Conservation (phyloP, 2,329 filamentous ascomycete species). For the Metarhizium guizhouense region DNA sequence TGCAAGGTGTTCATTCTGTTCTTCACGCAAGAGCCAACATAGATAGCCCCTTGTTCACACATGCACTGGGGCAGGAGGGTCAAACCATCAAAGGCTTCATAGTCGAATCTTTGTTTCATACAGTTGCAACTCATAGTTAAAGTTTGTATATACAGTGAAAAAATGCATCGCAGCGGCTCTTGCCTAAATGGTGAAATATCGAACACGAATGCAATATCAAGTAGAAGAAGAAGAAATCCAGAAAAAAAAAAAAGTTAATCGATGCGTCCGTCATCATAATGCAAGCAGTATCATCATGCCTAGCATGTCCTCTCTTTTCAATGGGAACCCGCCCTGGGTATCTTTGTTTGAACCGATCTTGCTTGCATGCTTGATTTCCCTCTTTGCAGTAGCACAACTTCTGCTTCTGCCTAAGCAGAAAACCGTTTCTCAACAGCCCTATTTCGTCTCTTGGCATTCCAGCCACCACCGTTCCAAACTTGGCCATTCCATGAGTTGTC, state of each 20-base stretch:
- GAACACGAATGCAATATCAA: not conserved
- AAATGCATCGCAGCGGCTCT: not conserved
- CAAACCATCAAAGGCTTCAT: not conserved
- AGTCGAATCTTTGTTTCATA: not conserved
- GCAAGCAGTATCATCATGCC: constrained; percentile 4
- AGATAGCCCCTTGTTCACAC: too few species aligned
- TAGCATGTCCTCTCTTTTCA: not conserved
- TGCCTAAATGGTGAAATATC: not conserved
- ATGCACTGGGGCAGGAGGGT: too few species aligned
- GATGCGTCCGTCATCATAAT: not conserved
- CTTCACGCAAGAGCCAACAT: too few species aligned
- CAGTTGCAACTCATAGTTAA: not conserved
- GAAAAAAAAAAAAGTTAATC: not conserved
- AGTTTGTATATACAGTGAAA: constrained; percentile 2
- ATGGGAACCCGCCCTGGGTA: constrained; percentile 2
- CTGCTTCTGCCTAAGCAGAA: not conserved
- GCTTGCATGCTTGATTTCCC: not conserved
- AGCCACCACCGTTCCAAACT: constrained; percentile 4
- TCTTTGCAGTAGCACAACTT: not conserved
- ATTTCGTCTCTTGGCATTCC: constrained; percentile 1
- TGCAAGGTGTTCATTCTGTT: too few species aligned
- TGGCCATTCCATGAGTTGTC: constrained; percentile 4
- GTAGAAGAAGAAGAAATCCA: not conserved
- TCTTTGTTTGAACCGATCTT: not conserved
- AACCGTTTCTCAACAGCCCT: not conserved